Conservation (phyloP, 352 stramenopile species). For the Globisporangium canariense region DNA sequence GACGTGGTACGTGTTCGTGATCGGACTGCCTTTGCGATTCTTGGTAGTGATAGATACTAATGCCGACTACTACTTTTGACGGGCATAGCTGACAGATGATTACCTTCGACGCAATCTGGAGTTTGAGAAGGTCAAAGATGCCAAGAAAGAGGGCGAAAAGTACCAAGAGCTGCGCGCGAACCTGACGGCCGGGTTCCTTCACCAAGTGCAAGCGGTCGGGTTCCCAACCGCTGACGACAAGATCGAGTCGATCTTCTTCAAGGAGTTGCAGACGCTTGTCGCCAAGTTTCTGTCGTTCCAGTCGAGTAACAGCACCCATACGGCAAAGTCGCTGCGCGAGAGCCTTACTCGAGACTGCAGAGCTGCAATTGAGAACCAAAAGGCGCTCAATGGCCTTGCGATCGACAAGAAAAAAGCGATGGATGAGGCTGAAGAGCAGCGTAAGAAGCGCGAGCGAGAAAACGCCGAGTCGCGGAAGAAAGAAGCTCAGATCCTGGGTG, state of each 20-base stretch:
- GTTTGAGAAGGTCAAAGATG: constrained; percentile 52
- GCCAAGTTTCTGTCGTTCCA: constrained; percentile 55
- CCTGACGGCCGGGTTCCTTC: constrained; percentile 52
- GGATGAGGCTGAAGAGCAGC: constrained; percentile 53
- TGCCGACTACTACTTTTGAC: background rate
- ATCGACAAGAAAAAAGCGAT: constrained; percentile 66
- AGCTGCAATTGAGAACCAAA: constrained; percentile 64
- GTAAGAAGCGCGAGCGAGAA: constrained; percentile 57
- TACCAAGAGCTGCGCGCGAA: constrained; percentile 60
- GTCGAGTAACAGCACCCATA: constrained; percentile 41
- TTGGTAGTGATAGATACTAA: background rate
- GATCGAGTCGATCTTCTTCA: constrained; percentile 59
- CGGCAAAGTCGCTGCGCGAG: constrained; percentile 43
- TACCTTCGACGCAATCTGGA: constrained; percentile 68
- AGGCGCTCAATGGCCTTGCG: constrained; percentile 61
- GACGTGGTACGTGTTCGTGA: constrained; percentile 53
- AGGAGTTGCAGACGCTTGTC: constrained; percentile 54
- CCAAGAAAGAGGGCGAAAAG: constrained; percentile 51
- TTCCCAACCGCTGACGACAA: constrained; percentile 64
- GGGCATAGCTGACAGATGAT: constrained; percentile 53
- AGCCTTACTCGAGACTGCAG: constrained; percentile 60
- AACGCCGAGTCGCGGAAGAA: constrained; percentile 41
- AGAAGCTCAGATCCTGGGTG: constrained; percentile 62
- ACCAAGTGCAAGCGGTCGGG: constrained; percentile 41
- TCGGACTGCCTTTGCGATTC: background rate